Evolutionary conservation across 2,329 filamentous ascomycete species (phyloP), one percentile per base, ranked within the genome.

Genomic region (Penicillium sp.): DNA sequence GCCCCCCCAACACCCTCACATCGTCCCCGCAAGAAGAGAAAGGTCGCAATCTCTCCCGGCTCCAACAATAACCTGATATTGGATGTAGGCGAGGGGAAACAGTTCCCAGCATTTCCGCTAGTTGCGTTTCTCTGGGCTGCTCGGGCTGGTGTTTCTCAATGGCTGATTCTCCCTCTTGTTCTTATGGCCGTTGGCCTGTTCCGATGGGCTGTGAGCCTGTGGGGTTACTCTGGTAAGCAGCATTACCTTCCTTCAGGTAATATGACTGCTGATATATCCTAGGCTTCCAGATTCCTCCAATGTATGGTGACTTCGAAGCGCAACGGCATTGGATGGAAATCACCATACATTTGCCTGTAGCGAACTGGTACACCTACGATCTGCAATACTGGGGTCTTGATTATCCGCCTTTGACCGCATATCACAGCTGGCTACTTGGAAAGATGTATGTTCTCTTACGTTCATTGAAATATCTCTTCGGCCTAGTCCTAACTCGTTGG

Each of bases 301-400:
- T 97, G 85, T 89, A 92, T 69, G 94, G 94, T 61, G 94, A 99
- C 74, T 99, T 96, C 75, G 94, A 99, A 78, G 94, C 95, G 3
- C 94, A 99, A 73, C 81, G 94, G 65, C 94, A 99, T 74, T 99
- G 94, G 94, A 96, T 99, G 92, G 94, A 99, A 70, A 80, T 99
- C 61, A 97, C 94, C 2, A 89, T 85, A 8, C 85, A 96, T 56
- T 79, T 99, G 2, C 94, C 94, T 13, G 81, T 95, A 35, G 94
- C 91, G 10, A 89, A 94, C 72, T 99, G 95, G 94, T 99, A 99
- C 74, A 96, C 96, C 69, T 91, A 99, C 72, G 92, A 99, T 70
- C 79, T 97, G 41, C 82, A 93, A 67, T 99, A 93, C 87, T 99
- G 94, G 94, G 95, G 95, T 0, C 81, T 99, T 62, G 94, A 99